phyloP scores from a whole-genome alignment of 2,329 filamentous ascomycete genomes.

The Cadophora gregata region DNA sequence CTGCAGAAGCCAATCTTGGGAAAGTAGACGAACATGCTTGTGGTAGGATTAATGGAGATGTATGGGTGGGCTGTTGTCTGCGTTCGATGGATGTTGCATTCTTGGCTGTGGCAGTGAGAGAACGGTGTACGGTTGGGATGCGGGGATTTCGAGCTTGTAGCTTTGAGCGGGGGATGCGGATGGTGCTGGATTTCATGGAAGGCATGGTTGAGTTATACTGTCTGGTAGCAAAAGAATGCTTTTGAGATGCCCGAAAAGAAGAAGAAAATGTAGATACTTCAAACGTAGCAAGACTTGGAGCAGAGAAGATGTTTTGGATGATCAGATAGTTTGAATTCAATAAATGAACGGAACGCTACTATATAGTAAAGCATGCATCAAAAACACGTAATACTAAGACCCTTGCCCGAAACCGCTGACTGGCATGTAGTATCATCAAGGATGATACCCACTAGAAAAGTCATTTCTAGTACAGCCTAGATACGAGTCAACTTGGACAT shows the following conservation, averaged over 20 bases:
- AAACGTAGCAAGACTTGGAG: background rate
- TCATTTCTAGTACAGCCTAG: background rate
- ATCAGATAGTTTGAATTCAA: background rate
- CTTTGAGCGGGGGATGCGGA: slow-evolving; percentile 27
- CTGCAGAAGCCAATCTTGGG: background rate
- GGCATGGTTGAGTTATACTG: slow-evolving; percentile 25
- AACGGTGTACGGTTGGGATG: slow-evolving; percentile 24
- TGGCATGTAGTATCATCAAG: slow-evolving; percentile 17
- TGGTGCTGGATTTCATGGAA: slow-evolving; percentile 29
- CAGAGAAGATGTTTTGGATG: background rate
- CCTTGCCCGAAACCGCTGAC: slow-evolving; percentile 7
- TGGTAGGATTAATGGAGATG: background rate
- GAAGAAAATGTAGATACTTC: background rate
- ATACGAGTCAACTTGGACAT: background rate
- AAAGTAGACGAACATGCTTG: background rate
- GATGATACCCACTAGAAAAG: slow-evolving; percentile 1
- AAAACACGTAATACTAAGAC: slow-evolving; percentile 18
- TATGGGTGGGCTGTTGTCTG: background rate
- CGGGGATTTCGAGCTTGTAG: slow-evolving; percentile 16
- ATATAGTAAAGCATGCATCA: slow-evolving; percentile 7
- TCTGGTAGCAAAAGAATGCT: background rate
- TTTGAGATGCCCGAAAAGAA: background rate
- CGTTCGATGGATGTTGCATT: slow-evolving; percentile 15
- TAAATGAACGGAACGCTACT: background rate
- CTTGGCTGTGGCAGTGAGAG: slow-evolving; percentile 29